Conservation (phyloP, 805 yeast species). For the Ogataea populi-albae region DNA sequence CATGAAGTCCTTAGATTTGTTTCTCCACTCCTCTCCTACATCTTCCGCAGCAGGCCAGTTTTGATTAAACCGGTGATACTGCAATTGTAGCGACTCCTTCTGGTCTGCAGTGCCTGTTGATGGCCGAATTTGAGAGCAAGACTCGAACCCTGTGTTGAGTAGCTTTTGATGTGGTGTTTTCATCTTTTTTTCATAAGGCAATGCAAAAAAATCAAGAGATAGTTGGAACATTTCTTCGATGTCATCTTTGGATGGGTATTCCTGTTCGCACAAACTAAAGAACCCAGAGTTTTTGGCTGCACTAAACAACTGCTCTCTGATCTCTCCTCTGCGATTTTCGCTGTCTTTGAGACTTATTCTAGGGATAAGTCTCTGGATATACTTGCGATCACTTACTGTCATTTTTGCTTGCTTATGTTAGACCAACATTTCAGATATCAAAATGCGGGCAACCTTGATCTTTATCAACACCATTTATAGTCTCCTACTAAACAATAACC, state of each 20-base stretch:
- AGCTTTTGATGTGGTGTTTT: slow-evolving; percentile 32
- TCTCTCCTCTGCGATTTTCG: slow-evolving; percentile 29
- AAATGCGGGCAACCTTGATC: too few species aligned
- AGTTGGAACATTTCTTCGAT: slow-evolving; percentile 29
- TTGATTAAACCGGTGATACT: slow-evolving; percentile 28
- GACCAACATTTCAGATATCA: too few species aligned
- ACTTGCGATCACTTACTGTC: slow-evolving; percentile 8
- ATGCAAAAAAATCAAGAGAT: slow-evolving; percentile 25
- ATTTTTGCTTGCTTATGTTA: too few species aligned
- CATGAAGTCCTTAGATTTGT: slow-evolving; percentile 22
- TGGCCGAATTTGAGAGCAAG: slow-evolving; percentile 33
- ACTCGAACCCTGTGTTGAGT: slow-evolving; percentile 35
- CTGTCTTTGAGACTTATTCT: slow-evolving; percentile 29
- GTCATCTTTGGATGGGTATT: slow-evolving; percentile 29
- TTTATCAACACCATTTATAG: too few species aligned
- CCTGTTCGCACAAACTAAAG: slow-evolving; percentile 32
- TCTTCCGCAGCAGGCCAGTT: slow-evolving; percentile 34
- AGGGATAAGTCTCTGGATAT: slow-evolving; percentile 26
- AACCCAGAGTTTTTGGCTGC: slow-evolving; percentile 34
- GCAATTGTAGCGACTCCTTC: slow-evolving; percentile 34
- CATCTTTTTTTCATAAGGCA: slow-evolving; percentile 25
- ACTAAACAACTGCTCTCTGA: slow-evolving; percentile 28
- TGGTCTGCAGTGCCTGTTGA: slow-evolving; percentile 35
- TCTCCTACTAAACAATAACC: too few species aligned
- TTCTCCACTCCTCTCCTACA: slow-evolving; percentile 31